Evolutionary conservation across 2,329 filamentous ascomycete genomes (phyloP), one percentile per base, ranked within the genome.

Genomic region (Dothiorella sarmentorum): DNA sequence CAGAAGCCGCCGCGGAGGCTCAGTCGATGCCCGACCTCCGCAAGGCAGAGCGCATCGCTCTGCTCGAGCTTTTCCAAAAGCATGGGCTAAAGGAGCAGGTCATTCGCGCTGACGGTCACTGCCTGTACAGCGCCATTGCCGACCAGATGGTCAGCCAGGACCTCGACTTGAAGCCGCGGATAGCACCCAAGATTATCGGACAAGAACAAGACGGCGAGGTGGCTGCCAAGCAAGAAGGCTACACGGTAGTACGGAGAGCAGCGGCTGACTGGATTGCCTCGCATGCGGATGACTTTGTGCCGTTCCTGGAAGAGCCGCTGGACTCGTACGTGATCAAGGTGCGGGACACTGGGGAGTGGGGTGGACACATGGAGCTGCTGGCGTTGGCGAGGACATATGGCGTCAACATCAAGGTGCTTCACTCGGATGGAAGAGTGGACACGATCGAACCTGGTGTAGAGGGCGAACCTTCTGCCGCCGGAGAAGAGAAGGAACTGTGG

Each of bases 101-200:
- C 60, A 91, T 99, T 59, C 83, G 83, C 37, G 91, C 94, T 0
- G 93, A 99, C 73, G 94, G 94, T 0, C 94, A 99, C 75, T 99
- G 94, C 70, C 78, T 99, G 15, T 99, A 97, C 75, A 89, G 91
- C 15, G 91, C 94, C 0, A 82, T 97, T 52, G 92, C 93, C 24
- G 90, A 94, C 71, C 91, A 96, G 74, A 80, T 97, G 56, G 76
- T 75, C 56, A 77, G 81, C 56, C 62, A 63, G n/a, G 67, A 64
- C 0, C 40, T 75, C 26, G 66, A 64, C 0, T 52, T 75, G 43
- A 62, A 68, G 56, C 72, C 73, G 1, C 63, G 63, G 57, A 74
- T 79, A 43, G 45, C 61, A 29, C 61, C 66, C n/a, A 66, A 45
- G 66, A 71, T 62, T 26, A 55, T 61, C 1, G 61, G 40, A 5